Base-by-base conservation (phyloP, 306 rosid species). In the Pueraria montana region DNA sequence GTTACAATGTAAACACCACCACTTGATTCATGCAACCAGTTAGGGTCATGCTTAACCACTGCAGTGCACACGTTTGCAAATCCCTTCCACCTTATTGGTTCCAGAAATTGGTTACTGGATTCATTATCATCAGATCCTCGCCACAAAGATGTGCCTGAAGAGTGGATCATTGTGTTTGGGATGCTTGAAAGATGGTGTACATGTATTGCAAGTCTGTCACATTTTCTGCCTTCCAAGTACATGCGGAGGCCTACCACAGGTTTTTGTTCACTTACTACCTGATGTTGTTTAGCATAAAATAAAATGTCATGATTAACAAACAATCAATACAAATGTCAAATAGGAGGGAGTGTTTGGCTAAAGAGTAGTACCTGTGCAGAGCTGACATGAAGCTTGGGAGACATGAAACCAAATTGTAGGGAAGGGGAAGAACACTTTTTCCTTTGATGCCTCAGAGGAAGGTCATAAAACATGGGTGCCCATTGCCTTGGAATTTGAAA, bases 401-500 rank as follows among this genome's bases (percentile, higher is more conserved):
- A 83, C 91, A 94, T 27, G 86, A 94, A 90, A 88, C 87, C 83
- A 85, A 91, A 90, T 82, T 90, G 97, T 73, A 91, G 79, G 80
- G 92, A 71, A 78, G 93, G 89, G 76, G 93, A 89, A 55, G 86
- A 50, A 11, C 88, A 71, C 82, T 80, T 87, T 82, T 55, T 94
- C 82, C 79, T 36, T 70, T 87, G 94, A 88, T 90, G 97, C 81
- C 97, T 82, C 36, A 94, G 93, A 81, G 98, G 97, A 65, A 94
- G 88, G 86, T 94, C 97, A 58, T 91, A 86, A 80, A 91, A 94
- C 91, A 91, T 89, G 27, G 98, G 98, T 65, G 91, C 98, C 98
- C 98, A 94, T 84, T 94, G 98, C 84, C 90, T 84, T 16, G 98
- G 97, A 88, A 94, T 89, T 90, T 94, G 98, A 78, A 91, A 94